Conservation (phyloP, 495 filamentous ascomycete genomes). For the Penicillium paxilli region DNA sequence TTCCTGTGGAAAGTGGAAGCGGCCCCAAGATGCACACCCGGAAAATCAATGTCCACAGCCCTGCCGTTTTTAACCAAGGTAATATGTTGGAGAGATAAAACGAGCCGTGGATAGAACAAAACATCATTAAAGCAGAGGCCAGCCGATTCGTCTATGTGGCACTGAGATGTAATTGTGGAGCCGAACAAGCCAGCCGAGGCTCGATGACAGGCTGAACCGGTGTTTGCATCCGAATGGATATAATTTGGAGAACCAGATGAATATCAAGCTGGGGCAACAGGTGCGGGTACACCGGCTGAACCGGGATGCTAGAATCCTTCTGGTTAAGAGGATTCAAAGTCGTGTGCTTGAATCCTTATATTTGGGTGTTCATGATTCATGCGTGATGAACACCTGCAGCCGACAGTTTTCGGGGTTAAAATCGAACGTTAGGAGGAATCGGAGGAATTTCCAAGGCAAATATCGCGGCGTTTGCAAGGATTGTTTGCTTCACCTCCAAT, state of each 20-base stretch:
- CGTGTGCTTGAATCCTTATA: background rate
- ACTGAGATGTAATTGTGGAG: too few species aligned
- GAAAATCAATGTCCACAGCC: slow-evolving; percentile 5
- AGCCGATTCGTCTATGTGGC: too few species aligned
- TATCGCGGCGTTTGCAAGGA: background rate
- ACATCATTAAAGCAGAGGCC: background rate
- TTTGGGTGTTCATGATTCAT: background rate
- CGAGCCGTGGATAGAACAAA: background rate
- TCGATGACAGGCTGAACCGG: slow-evolving; percentile 1
- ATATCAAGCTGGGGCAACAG: background rate
- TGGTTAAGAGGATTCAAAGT: background rate
- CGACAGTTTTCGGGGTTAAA: background rate
- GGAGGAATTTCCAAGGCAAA: background rate
- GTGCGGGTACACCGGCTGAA: background rate
- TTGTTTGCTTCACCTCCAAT: background rate
- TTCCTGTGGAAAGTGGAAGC: slow-evolving; percentile 1
- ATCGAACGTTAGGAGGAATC: background rate
- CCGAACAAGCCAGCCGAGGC: background rate
- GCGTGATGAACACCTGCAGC: background rate
- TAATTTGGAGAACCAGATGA: background rate
- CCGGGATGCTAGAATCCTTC: background rate
- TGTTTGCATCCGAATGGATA: background rate
- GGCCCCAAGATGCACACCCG: slow-evolving; percentile 5
- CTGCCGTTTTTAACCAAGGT: background rate
- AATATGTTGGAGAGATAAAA: background rate